Conservation (phyloP, 805 yeast species). For the Kockiozyma suomiensis region DNA sequence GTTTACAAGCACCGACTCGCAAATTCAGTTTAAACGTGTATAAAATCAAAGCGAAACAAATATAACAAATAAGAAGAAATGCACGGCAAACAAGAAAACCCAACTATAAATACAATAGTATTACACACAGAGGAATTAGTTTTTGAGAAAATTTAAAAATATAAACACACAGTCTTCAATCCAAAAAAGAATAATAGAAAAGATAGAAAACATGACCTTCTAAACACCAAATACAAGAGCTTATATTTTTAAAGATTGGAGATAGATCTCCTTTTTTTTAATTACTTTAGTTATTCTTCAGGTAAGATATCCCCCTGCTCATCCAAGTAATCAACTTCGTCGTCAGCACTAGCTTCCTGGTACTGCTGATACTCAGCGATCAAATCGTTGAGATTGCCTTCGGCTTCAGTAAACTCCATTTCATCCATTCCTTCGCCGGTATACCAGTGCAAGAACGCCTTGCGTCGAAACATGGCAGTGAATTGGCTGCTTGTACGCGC, state of each 20-base stretch:
- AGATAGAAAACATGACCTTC: not conserved
- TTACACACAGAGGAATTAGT: not conserved
- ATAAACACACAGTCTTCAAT: not conserved
- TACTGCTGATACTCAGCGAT: conserved; percentile 90
- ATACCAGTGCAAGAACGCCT: conserved; percentile 96
- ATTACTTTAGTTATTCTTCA: conserved; percentile 10
- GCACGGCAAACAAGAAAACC: too few relatives aligned
- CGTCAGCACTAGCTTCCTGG: conserved; percentile 77
- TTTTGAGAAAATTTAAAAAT: not conserved
- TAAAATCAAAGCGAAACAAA: too few relatives aligned
- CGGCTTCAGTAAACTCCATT: conserved; percentile 91
- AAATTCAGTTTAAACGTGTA: too few relatives aligned
- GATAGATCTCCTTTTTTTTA: not conserved
- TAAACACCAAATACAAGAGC: not conserved
- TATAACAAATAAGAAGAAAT: too few relatives aligned
- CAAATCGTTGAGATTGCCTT: conserved; percentile 84
- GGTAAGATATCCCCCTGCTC: conserved; percentile 53
- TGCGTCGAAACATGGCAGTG: conserved; percentile 88
- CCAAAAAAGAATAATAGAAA: not conserved
- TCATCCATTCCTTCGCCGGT: conserved; percentile 96
- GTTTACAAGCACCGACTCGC: not conserved
- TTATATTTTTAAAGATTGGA: too few relatives aligned
- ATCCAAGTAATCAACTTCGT: conserved; percentile 61
- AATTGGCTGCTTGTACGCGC: conserved; percentile 88
- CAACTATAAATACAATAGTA: not conserved